Evolutionary conservation across 345 rosid species (phyloP).

Genomic region (Camelina hispida): DNA sequence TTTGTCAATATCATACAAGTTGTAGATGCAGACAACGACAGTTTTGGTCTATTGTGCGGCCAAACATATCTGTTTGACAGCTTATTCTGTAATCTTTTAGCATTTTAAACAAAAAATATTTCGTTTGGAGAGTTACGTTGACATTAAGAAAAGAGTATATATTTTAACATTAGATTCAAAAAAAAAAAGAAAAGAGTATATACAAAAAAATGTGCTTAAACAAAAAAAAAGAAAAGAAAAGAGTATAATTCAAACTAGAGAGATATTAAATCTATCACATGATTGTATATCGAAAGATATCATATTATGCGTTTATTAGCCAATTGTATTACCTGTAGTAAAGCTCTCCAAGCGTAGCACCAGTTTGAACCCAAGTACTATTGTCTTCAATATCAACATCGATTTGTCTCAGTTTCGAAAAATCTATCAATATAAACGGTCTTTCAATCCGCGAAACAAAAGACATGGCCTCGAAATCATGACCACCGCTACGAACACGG

Average conservation of each 20-base stretch:
- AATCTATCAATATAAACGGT: conserved; percentile 58
- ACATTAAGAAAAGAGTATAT: neutral
- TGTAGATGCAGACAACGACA: neutral
- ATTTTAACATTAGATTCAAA: no score
- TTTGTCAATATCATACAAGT: no score
- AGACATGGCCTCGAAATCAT: conserved; percentile 68
- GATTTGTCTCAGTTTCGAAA: conserved; percentile 53
- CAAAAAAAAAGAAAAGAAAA: no score
- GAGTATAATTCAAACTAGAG: neutral
- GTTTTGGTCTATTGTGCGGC: neutral
- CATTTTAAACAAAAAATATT: neutral
- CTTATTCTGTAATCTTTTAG: neutral
- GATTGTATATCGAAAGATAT: neutral
- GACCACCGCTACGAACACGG: conserved; percentile 68
- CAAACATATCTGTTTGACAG: neutral
- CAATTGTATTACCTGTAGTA: conserved; percentile 34
- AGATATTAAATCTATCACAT: neutral
- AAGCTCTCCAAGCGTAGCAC: conserved; percentile 70
- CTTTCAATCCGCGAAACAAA: conserved; percentile 53
- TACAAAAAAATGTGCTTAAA: no score
- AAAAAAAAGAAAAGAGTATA: no score
- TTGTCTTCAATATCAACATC: conserved; percentile 47
- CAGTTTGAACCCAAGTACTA: conserved; percentile 69
- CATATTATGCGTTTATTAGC: neutral
- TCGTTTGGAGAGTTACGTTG: neutral